Evolutionary conservation across 1,139 yeast species (phyloP).

Genomic region (Diutina sp.): DNA sequence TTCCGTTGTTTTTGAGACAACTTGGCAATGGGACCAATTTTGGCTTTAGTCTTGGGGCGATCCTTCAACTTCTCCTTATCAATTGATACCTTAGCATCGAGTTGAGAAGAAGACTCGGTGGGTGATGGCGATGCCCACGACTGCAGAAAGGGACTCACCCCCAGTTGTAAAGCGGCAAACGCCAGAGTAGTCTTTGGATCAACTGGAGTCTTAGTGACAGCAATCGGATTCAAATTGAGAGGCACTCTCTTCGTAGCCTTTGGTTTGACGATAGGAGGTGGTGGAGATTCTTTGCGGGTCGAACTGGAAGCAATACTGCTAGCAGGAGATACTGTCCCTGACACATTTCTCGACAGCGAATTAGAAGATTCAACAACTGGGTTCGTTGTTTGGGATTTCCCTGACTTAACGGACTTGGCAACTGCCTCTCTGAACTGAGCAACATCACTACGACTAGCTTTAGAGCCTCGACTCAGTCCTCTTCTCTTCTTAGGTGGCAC

Average conservation of each 20-base stretch:
- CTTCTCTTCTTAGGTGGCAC: neutral
- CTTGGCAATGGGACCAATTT: conserved; percentile 22
- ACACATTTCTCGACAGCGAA: neutral
- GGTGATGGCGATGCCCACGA: neutral
- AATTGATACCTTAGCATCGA: neutral
- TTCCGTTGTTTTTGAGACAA: conserved; percentile 43
- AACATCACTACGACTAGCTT: neutral
- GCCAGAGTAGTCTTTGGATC: neutral
- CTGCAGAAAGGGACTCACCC: neutral
- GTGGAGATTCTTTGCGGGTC: neutral
- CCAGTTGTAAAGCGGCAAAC: neutral
- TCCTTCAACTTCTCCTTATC: neutral
- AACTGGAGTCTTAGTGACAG: neutral
- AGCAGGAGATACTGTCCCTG: neutral
- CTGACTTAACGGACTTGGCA: neutral
- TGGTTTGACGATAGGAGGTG: neutral
- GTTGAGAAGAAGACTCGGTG: neutral
- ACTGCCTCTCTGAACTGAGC: neutral
- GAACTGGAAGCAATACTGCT: neutral
- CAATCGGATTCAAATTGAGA: neutral
- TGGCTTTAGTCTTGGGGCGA: conserved; percentile 6
- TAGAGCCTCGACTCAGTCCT: neutral
- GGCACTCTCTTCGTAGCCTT: neutral
- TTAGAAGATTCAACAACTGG: neutral
- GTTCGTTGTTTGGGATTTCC: neutral